Base-by-base conservation (phyloP, 2,329 filamentous ascomycete species). In the Scytalidium sp. region DNA sequence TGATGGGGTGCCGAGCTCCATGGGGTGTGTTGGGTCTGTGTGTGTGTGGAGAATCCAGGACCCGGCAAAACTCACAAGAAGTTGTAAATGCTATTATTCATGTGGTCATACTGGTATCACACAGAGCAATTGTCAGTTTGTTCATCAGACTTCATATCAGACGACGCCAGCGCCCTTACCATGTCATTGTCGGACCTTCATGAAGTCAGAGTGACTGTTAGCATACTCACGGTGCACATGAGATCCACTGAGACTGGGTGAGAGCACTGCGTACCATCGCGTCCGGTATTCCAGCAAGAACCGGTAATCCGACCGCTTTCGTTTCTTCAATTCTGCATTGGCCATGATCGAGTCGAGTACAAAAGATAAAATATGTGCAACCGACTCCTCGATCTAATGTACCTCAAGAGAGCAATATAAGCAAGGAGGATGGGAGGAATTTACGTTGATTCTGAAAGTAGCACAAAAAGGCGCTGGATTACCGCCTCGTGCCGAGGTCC, bases 51-150 rank as follows among this genome's bases (percentile, higher is more conserved):
- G 11, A 25, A 17, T 13, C 10, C 3, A 21, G 20, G 7, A 20
- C 19, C 19, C 45, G n/a, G 15, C 17, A 27, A 32, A 13, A 58
- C 75, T 64, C 67, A 85, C 78, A 95, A 78, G 54, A 88, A 86
- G 61, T 88, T 88, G 70, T 96, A 96, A 47, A 94, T 79, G 39
- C 85, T 88, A 65, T 96, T 96, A 72, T 96, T 96, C 76, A 96
- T 83, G 66, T 97, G 93, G 53, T 89, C 80, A 69, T 94, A 96
- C 88, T 36, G 13, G 13, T 36, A n/a, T 36, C 41, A 13, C 19
- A 43, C 15, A 8, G 5, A 36, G 32, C 13, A 9, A n/a, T 8
- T 36, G 8, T 36, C 5, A 36, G 15, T 13, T 43, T 43, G n/a
- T 43, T 41, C 13, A 13, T 29, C 25, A 36, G 15, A 36, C n/a